A percentile compares a stretch with the other conserved stretches of the same genome.
These are phyloP conservation scores for Colletotrichum coccodes DNA, from an alignment of 2,329 filamentous ascomycete species.

Conservation along the genomic window DNA sequence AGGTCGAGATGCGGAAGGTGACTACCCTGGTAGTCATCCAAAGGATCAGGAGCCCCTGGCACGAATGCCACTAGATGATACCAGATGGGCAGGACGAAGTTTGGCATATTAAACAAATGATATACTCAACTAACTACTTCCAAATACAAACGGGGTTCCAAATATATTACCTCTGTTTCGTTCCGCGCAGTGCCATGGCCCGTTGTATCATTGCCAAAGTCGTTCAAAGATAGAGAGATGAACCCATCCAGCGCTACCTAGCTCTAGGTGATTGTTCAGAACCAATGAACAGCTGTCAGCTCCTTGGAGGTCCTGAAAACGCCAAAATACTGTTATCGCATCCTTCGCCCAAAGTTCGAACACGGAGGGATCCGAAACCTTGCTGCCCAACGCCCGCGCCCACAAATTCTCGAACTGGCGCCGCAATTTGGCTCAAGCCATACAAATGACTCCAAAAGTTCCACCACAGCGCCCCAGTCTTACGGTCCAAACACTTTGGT, in stretches of 20 bases:
- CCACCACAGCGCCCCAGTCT: background rate
- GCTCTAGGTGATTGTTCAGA: background rate
- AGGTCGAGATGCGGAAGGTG: constrained; percentile 13
- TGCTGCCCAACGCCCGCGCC: background rate
- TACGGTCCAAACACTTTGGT: background rate
- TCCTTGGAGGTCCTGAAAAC: too few species aligned
- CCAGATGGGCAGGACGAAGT: background rate
- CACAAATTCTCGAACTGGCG: background rate
- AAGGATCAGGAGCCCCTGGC: background rate
- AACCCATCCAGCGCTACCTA: too few species aligned
- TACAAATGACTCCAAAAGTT: background rate
- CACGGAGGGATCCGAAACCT: background rate
- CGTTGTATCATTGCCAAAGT: background rate
- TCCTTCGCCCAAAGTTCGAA: background rate
- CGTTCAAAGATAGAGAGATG: background rate
- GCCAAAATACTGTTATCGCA: too few species aligned
- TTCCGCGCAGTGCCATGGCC: background rate
- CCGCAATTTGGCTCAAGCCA: background rate
- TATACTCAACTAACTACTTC: background rate
- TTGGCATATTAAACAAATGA: background rate
- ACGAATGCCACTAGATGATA: background rate
- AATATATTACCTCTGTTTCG: too few species aligned
- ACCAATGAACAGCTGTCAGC: accelerated
- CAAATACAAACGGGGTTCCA: too few species aligned
- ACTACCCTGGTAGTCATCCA: background rate